Evolutionary conservation across 2,329 filamentous ascomycete species (phyloP), one percentile per base, ranked within the genome.

Genomic region (Volutella citrinella): DNA sequence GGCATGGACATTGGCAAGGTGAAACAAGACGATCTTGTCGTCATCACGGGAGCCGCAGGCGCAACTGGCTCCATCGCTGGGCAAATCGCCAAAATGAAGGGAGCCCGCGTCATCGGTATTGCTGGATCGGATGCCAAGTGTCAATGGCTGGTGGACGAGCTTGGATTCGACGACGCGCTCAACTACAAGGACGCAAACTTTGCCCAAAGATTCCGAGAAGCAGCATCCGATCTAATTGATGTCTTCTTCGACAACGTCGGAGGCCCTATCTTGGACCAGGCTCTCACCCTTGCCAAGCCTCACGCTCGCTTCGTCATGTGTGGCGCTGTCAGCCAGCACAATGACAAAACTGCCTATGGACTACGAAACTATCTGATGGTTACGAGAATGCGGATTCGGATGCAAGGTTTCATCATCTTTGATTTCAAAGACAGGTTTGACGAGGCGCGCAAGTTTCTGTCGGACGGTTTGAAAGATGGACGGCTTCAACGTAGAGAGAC

Each of bases 401-500:
- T n/a, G n/a, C n/a, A n/a, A n/a, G n/a, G n/a, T n/a, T n/a, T n/a
- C n/a, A n/a, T n/a, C n/a, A n/a, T n/a, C n/a, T n/a, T n/a, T n/a
- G n/a, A n/a, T n/a, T n/a, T n/a, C n/a, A n/a, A n/a, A n/a, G n/a
- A n/a, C 32, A 69, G 82, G 51, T 84, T 74, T 54, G 53, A 69
- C 0, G 57, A 63, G 25, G 85, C 82, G 1, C 62, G 74, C 46
- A 65, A 72, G 53, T 70, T 87, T 48, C 64, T 89, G 11, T 71
- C 72, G 2, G 59, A 74, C 43, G 89, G 84, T 84, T 55, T 87
- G n/a, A 64, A 66, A 3, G 78, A 87, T 55, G 85, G 85, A 30
- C 86, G 81, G 64, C 60, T 90, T 43, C 78, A 85, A 72, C 65
- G 79, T 37, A 80, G 81, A 56, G 82, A 88, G 60, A 82, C 80